Percentiles rank a stretch among this genome's conserved stretches.
phyloP scores from a whole-genome alignment of 768 basidiomycete genomes.

The Artomyces pyxidatus region DNA sequence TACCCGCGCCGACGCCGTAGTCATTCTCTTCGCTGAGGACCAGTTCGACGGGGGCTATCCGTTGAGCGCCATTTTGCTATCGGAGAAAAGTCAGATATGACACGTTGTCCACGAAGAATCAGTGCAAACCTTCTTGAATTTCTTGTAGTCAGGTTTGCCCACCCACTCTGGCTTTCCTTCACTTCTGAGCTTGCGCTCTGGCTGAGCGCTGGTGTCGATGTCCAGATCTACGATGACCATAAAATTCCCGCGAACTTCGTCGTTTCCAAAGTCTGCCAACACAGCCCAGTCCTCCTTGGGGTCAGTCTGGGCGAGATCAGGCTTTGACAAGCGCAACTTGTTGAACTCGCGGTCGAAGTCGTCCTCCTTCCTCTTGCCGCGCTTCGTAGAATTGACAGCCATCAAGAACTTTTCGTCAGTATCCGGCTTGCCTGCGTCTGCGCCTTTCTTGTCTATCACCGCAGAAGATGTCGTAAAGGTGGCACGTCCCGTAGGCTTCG shows the following conservation, averaged over 20 bases:
- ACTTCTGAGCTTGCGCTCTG: neutral
- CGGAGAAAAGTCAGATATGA: neutral
- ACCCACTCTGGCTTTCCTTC: conserved; percentile 26
- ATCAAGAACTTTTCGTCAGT: conserved; percentile 56
- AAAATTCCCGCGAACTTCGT: conserved; percentile 60
- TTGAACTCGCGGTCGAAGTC: conserved; percentile 72
- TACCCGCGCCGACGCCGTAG: conserved; percentile 46
- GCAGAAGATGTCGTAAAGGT: neutral
- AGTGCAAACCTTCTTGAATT: conserved; percentile 52
- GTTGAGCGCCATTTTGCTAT: conserved; percentile 20
- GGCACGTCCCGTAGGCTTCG: neutral
- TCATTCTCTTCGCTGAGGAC: conserved; percentile 43
- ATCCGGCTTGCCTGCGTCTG: conserved; percentile 27
- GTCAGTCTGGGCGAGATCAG: conserved; percentile 38
- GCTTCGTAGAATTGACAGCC: conserved; percentile 61
- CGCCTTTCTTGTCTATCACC: neutral
- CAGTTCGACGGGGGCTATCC: conserved; percentile 39
- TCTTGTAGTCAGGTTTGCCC: conserved; percentile 58
- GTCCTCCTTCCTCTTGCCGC: conserved; percentile 58
- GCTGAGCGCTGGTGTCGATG: conserved; percentile 21
- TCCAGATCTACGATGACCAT: conserved; percentile 67
- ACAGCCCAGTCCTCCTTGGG: conserved; percentile 46
- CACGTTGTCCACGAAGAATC: neutral
- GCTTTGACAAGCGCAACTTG: conserved; percentile 57
- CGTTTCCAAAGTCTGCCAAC: conserved; percentile 55